phyloP scores from a whole-genome alignment of 305 asterid genomes.

The Solanum hybrid region DNA sequence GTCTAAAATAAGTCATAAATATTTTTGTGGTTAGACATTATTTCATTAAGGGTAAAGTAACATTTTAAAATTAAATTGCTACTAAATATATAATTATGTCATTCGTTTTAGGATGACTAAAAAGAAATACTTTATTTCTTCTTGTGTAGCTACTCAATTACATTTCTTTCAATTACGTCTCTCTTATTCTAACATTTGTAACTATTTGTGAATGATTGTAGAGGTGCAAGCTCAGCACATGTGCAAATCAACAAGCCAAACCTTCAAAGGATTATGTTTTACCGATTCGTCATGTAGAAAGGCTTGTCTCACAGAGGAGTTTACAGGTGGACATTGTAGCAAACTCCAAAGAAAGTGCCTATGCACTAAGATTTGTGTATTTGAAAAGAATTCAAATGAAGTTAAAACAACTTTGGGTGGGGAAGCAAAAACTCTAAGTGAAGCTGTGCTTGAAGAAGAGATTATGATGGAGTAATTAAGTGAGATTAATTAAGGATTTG shows the following conservation, averaged over 20 bases:
- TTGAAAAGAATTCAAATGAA: neutral
- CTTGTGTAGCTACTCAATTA: too few species aligned
- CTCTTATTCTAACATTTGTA: neutral
- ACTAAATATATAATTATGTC: neutral
- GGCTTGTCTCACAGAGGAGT: neutral
- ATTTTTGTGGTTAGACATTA: neutral
- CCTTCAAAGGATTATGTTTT: neutral
- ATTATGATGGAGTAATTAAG: neutral
- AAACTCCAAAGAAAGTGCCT: neutral
- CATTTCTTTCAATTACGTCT: neutral
- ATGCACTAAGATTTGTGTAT: neutral
- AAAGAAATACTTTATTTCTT: too few species aligned
- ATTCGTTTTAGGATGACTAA: too few species aligned
- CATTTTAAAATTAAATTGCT: neutral
- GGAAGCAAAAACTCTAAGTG: neutral
- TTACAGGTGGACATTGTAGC: neutral
- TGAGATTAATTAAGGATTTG: neutral
- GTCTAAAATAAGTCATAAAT: neutral
- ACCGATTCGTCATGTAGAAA: neutral
- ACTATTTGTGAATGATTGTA: neutral
- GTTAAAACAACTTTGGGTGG: neutral
- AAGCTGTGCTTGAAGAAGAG: neutral
- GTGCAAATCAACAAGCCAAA: neutral
- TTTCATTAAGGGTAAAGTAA: too few species aligned
- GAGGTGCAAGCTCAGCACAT: neutral